Conservation (phyloP, 2,329 filamentous ascomycete genomes). For the Pseudonectria buxi region DNA sequence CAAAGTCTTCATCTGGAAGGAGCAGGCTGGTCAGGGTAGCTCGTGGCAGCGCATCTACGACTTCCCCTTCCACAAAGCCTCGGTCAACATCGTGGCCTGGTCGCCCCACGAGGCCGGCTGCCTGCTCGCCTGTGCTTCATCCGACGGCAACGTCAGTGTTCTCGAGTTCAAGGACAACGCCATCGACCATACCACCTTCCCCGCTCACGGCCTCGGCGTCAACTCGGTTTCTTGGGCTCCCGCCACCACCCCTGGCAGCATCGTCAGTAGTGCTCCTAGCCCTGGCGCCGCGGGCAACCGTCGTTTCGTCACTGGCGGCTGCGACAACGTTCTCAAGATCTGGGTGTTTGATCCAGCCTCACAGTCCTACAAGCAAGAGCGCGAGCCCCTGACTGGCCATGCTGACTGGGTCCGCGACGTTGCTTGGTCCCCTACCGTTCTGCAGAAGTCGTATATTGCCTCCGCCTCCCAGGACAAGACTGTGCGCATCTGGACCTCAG, state of each 20-base stretch:
- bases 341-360: constrained; percentile 72
- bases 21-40: constrained; percentile 54
- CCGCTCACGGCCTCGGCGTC: constrained; percentile 86
- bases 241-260: constrained; percentile 72
- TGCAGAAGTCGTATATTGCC: constrained; percentile 95
- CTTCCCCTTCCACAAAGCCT: constrained; percentile 88
- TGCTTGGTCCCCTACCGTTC: constrained; percentile 89
- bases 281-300: constrained; percentile 58
- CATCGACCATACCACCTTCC: constrained; percentile 85
- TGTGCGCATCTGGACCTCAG: constrained; percentile 91
- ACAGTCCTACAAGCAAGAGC: constrained; percentile 55
- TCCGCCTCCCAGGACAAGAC: constrained; percentile 95
- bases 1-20: constrained; percentile 97
- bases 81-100: constrained; percentile 95
- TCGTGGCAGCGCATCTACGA: constrained; percentile 86
- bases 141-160: constrained; percentile 86
- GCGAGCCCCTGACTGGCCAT: constrained; percentile 68
- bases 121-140: constrained; percentile 87
- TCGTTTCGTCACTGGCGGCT: constrained; percentile 89
- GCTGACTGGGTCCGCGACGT: constrained; percentile 97
- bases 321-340: constrained; percentile 88
- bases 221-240: constrained; percentile 97
- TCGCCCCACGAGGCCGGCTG: constrained; percentile 95
- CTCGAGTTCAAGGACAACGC: constrained; percentile 96
- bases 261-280: constrained; percentile 65